These are phyloP conservation scores for Penicillium angulare DNA, from an alignment of 495 filamentous ascomycete genomes.

Conservation along the genomic window DNA sequence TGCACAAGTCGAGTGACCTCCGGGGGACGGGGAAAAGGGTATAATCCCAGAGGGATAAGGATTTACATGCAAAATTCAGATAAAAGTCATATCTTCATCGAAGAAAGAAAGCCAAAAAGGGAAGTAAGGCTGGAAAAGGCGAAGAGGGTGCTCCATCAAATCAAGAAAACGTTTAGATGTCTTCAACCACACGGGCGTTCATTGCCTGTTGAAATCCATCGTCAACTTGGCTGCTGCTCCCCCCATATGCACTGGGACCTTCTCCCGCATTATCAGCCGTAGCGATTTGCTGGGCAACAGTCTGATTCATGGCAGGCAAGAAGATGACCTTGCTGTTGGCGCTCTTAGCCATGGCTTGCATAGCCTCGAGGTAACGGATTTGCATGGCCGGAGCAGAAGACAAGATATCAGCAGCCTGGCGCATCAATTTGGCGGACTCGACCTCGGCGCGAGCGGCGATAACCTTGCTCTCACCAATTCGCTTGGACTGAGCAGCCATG, in stretches of 20 bases:
- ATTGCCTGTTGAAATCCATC: conserved; percentile 79
- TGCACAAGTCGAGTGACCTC: not conserved
- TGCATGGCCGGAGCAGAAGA: conserved; percentile 96
- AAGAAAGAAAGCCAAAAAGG: not conserved
- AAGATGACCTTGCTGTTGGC: conserved; percentile 98
- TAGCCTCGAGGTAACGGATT: conserved; percentile 97
- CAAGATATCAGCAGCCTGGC: conserved; percentile 95
- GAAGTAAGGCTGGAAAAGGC: not conserved
- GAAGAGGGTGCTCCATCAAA: not conserved
- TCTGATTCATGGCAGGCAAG: conserved; percentile 62
- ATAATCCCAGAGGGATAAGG: conserved; percentile 1
- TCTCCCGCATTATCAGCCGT: conserved; percentile 57
- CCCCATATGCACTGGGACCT: conserved; percentile 53
- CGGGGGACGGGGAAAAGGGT: too few species aligned
- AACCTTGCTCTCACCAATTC: conserved; percentile 97
- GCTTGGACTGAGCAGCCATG: conserved; percentile 99
- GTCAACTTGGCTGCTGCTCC: conserved; percentile 25
- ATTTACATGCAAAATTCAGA: conserved; percentile 19
- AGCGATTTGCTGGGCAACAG: conserved; percentile 46
- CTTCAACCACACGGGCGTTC: conserved; percentile 81
- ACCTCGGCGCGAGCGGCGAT: conserved; percentile 97
- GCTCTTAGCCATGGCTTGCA: conserved; percentile 97
- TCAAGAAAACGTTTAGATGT: conserved; percentile 57
- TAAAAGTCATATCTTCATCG: conserved; percentile 19
- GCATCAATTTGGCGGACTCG: conserved; percentile 95